These are phyloP conservation scores for Rhodotorula sp. DNA, from an alignment of 1,284 basidiomycete species.

Conservation along the genomic window DNA sequence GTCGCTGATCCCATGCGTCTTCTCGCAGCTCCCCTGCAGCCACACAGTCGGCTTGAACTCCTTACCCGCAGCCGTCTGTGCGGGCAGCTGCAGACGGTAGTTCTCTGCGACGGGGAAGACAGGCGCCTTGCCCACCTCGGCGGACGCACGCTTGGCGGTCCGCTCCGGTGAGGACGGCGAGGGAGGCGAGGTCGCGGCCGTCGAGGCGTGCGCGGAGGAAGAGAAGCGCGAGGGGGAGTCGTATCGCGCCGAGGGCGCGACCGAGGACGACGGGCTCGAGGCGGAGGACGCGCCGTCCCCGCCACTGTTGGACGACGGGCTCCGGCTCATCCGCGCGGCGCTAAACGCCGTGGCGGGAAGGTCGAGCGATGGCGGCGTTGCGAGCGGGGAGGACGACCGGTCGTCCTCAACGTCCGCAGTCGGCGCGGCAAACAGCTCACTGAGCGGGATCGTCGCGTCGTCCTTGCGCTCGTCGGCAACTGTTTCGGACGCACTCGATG, in stretches of 20 bases:
- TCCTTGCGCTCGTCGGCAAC: background rate
- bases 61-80: conserved; percentile 38
- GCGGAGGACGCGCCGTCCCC: too few species aligned
- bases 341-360: conserved; percentile 1
- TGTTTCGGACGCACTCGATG: conserved; percentile 3
- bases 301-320: background rate
- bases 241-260: conserved; percentile 1
- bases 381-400: background rate
- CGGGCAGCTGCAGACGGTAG: conserved; percentile 55
- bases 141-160: background rate
- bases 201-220: background rate
- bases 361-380: background rate
- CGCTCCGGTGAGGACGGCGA: too few species aligned
- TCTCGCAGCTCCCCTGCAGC: conserved; percentile 62
- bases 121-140: background rate
- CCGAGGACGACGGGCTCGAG: conserved; percentile 1
- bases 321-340: background rate
- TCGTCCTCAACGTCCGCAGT: background rate
- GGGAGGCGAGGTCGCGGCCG: conserved; percentile 15
- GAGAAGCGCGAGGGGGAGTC: conserved; percentile 9
- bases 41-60: conserved; percentile 57
- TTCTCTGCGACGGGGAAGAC: conserved; percentile 24
- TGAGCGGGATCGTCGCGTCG: conserved; percentile 14
- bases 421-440: background rate
- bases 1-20: conserved; percentile 63